Evolutionary conservation across 495 filamentous ascomycete species (phyloP).

Genomic region (Tuber aestivum): DNA sequence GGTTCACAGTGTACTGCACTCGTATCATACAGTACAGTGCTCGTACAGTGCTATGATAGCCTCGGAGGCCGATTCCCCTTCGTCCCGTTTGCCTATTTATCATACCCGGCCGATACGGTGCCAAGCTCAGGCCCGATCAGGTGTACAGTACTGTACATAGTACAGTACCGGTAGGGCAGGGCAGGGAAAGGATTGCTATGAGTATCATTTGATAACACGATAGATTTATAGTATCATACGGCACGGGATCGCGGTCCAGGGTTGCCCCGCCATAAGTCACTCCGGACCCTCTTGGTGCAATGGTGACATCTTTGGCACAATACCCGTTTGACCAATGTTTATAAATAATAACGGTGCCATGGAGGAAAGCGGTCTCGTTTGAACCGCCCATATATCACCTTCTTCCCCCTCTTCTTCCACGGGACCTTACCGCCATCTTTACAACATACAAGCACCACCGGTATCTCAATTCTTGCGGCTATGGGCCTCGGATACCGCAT

Average conservation of each 20-base stretch:
- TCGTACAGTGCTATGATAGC: neutral
- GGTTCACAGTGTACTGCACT: neutral
- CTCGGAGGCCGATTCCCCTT: neutral
- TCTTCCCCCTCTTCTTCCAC: neutral
- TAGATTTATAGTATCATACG: too few relatives aligned
- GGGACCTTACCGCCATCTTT: neutral
- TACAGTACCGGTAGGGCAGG: too few relatives aligned
- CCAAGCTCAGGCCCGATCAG: neutral
- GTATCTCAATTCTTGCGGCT: neutral
- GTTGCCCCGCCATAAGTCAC: neutral
- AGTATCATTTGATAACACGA: too few relatives aligned
- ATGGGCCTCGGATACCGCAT: neutral
- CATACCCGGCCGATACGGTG: neutral
- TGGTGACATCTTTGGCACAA: neutral
- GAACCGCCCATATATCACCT: neutral
- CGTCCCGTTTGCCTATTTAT: neutral
- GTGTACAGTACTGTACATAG: too few relatives aligned
- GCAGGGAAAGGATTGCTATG: neutral
- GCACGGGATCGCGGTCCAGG: neutral
- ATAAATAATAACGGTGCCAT: neutral
- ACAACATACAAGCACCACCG: neutral
- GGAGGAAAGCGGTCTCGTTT: neutral
- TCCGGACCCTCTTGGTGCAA: neutral
- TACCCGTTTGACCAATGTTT: neutral
- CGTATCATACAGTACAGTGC: neutral